Conservation (phyloP, 2,329 filamentous ascomycete species). For the Penicillium sp. region DNA sequence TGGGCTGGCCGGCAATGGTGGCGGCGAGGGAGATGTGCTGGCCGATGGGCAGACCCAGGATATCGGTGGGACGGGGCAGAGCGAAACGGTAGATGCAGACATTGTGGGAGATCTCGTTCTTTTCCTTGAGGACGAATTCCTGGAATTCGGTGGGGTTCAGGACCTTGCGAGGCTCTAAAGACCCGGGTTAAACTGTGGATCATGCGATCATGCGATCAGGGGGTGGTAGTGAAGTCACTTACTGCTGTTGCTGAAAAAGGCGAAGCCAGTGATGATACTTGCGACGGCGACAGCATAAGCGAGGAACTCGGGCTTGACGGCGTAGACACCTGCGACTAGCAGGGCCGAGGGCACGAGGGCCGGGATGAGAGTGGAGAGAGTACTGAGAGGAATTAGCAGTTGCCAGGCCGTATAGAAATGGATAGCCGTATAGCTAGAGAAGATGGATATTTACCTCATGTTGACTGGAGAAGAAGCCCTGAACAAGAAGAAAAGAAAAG, state of each 20-base stretch:
- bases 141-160: constrained; percentile 86
- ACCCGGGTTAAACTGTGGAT: constrained; percentile 2
- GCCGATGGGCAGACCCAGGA: constrained; percentile 94
- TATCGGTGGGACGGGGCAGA: constrained; percentile 68
- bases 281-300: constrained; percentile 65
- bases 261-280: constrained; percentile 61
- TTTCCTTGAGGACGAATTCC: constrained; percentile 87
- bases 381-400: constrained; percentile 18
- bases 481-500: constrained; percentile 2
- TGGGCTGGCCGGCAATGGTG: constrained; percentile 66
- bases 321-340: constrained; percentile 67
- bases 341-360: constrained; percentile 79
- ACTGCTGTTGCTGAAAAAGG: constrained; percentile 63
- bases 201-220: background rate
- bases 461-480: constrained; percentile 1
- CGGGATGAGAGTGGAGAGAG: constrained; percentile 60
- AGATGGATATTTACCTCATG: background rate
- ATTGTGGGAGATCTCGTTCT: constrained; percentile 95
- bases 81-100: constrained; percentile 96
- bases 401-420: background rate
- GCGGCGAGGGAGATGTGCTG: constrained; percentile 98
- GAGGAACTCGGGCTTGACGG: constrained; percentile 73
- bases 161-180: constrained; percentile 67
- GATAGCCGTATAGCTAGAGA: background rate
- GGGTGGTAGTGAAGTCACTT: constrained; percentile 48